A percentile compares a stretch with the other conserved stretches of the same genome.
Evolutionary conservation across 1,284 basidiomycete genomes (phyloP).

Genomic region (Cryptococcus sp.): DNA sequence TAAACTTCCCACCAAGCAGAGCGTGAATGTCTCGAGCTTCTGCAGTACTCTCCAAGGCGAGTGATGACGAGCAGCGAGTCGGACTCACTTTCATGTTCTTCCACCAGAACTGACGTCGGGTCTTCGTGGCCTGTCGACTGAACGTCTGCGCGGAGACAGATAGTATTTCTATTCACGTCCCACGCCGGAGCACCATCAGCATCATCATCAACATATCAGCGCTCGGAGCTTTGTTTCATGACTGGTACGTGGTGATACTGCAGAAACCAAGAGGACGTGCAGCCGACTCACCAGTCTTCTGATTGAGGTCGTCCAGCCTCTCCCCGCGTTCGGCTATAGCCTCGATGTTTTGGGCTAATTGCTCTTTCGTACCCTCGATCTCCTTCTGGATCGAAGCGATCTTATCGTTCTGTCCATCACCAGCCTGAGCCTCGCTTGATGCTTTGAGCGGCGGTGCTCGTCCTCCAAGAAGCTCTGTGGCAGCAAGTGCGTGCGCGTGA

Average conservation of each 20-base stretch:
- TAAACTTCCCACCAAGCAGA: neutral
- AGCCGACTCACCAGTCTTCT: constrained; percentile 27
- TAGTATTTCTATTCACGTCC: constrained; percentile 17
- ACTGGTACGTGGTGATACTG: no score
- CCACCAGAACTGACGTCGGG: constrained; percentile 36
- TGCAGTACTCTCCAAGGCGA: neutral
- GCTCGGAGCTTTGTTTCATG: no score
- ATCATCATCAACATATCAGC: neutral
- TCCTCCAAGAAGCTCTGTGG: constrained; percentile 1
- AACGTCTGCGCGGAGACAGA: constrained; percentile 20
- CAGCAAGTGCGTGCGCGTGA: no score
- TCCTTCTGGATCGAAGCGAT: constrained; percentile 21
- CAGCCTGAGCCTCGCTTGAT: neutral
- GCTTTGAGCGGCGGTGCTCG: neutral
- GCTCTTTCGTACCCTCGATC: constrained; percentile 20
- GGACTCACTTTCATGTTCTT: constrained; percentile 36
- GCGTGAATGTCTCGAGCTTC: no score
- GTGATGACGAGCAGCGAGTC: neutral
- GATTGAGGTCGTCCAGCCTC: constrained; percentile 26
- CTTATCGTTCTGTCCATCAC: constrained; percentile 11
- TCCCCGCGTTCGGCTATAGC: constrained; percentile 29
- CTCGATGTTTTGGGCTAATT: constrained; percentile 28
- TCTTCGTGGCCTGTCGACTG: constrained; percentile 19
- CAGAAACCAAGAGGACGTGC: neutral
- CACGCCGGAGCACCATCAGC: neutral